Evolutionary conservation across 2,329 filamentous ascomycete species (phyloP), one percentile per base, ranked within the genome.

Genomic region (Microthyrium microscopicum): DNA sequence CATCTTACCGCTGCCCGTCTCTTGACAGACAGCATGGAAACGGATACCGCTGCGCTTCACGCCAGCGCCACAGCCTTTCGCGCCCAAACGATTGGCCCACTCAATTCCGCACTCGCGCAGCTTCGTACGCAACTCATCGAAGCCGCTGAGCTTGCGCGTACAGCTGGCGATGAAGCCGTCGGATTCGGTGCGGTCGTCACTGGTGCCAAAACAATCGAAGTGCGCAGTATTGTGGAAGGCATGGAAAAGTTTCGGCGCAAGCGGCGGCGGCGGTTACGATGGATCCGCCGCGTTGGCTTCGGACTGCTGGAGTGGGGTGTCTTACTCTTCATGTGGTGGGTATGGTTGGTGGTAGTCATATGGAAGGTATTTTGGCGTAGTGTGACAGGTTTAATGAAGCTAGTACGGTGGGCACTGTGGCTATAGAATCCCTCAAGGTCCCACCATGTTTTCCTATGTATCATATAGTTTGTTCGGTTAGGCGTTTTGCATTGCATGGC

Each of bases 291-390:
- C 11, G 71, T 73, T 1, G 76, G 82, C 11, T 95, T 84, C 68
- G 72, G 84, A 35, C 56, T 77, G 15, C 70, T 94, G 12, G 87
- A 95, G 60, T 94, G 84, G 83, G 60, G 73, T 31, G 66, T 95
- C 13, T 73, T 95, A 25, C 80, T 79, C 4, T 70, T 91, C 44
- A 82, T 95, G 74, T 94, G 89, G 84, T 83, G 78, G 55, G 75
- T 91, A 12, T 95, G 87, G 84, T 71, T 91, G 38, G 62, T 92
- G 21, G 85, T 94, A 17, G 79, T 84, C 51, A 62, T 87, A 17
- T 61, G 78, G 33, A 70, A 81, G 39, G 53, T 80, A 11, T 56
- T 79, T 22, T 59, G 73, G 39, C 73, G 74, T 8, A 44, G 77
- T 2, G 66, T 76, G 28, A 67, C 67, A 29, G 73, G 73, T 3